These are phyloP conservation scores for Triticum timopheevii DNA, from an alignment of 176 grass and related monocot species.

Conservation along the genomic window DNA sequence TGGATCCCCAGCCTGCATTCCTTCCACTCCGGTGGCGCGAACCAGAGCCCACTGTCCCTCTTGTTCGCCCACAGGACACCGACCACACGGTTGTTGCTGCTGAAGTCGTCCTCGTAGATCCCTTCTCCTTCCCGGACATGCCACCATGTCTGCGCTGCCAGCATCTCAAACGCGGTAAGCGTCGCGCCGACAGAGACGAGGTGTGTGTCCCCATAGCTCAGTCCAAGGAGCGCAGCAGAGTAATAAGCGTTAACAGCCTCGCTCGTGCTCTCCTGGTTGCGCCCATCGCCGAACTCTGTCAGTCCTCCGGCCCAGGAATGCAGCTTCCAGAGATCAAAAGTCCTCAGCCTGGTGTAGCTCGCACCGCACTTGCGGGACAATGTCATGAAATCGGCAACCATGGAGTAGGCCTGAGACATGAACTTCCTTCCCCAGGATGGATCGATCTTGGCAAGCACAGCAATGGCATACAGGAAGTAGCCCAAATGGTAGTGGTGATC, in stretches of 20 bases:
- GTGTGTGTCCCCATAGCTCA: conserved; percentile 81
- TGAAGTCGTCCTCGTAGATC: conserved; percentile 86
- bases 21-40: conserved; percentile 77
- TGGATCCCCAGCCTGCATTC: conserved; percentile 88
- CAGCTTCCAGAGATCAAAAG: conserved; percentile 90
- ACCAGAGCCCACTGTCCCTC: conserved; percentile 94
- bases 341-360: conserved; percentile 61
- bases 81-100: conserved; percentile 48
- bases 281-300: conserved; percentile 81
- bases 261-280: conserved; percentile 96
- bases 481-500: conserved; percentile 99
- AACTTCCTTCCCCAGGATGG: conserved; percentile 78
- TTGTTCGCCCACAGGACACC: conserved; percentile 92
- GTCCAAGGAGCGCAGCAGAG: conserved; percentile 67
- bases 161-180: conserved; percentile 63
- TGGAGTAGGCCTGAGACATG: conserved; percentile 78
- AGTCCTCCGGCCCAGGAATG: conserved; percentile 91
- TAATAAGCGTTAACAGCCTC: conserved; percentile 89
- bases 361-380: conserved; percentile 49
- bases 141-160: conserved; percentile 91
- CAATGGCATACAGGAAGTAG: conserved; percentile 95
- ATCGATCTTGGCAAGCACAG: conserved; percentile 85
- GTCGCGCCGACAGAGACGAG: conserved; percentile 62
- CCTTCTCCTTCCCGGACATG: conserved; percentile 60
- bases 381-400: conserved; percentile 90